A percentile compares a stretch with the other conserved stretches of the same genome.
Evolutionary conservation across 148 eudicot species (phyloP).

Genomic region (Mesembryanthemum crystallinum): DNA sequence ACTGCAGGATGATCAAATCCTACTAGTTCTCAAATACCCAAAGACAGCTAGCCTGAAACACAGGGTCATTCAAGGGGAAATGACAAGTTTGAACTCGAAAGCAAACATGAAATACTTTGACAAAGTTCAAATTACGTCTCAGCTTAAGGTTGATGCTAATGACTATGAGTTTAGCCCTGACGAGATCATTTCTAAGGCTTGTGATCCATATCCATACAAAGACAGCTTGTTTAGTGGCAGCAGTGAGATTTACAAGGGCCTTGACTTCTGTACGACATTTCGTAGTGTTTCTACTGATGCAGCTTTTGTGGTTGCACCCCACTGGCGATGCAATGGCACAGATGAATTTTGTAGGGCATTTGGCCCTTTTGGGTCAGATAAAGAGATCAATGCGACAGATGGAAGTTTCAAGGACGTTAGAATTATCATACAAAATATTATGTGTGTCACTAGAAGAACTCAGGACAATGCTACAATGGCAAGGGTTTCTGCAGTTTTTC

Average conservation of each 20-base stretch:
- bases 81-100: constrained; percentile 65
- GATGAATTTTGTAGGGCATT: constrained; percentile 71
- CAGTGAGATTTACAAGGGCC: constrained; percentile 59
- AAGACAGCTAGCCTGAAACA: constrained; percentile 43
- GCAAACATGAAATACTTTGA: constrained; percentile 67
- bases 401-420: constrained; percentile 63
- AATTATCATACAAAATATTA: constrained; percentile 60
- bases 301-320: constrained; percentile 54
- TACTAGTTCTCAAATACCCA: constrained; percentile 65
- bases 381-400: constrained; percentile 58
- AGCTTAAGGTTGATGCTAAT: constrained; percentile 31
- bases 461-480: constrained; percentile 23
- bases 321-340: constrained; percentile 82
- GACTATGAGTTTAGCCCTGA: constrained; percentile 53
- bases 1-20: constrained; percentile 69
- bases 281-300: constrained; percentile 40
- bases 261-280: constrained; percentile 57
- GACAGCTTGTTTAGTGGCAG: constrained; percentile 37
- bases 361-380: constrained; percentile 69
- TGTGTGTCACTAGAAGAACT: constrained; percentile 39
- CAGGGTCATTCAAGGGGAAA: constrained; percentile 57
- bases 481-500: constrained; percentile 62
- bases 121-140: constrained; percentile 57
- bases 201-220: constrained; percentile 57
- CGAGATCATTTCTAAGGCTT: constrained; percentile 52